A percentile compares a stretch with the other conserved stretches of the same genome.
Conservation (phyloP, 108 stramenopile genomes). For the Halocafeteria seosinensis region DNA sequence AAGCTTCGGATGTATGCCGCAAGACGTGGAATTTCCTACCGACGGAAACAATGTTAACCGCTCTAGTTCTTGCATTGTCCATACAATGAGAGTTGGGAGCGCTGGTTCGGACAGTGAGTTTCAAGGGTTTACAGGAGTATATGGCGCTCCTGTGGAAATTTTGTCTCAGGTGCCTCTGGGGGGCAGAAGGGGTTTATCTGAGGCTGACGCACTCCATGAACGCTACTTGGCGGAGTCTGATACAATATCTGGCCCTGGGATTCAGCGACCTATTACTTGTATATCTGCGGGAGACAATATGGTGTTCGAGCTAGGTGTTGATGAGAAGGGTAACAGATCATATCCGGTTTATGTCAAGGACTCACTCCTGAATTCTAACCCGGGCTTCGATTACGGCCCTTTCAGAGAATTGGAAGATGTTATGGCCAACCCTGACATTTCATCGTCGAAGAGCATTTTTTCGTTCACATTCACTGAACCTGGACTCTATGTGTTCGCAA, state of each 20-base stretch:
- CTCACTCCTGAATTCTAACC: constrained; percentile 40
- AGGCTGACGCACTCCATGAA: background rate
- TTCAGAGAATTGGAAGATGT: constrained; percentile 20
- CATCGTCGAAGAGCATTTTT: constrained; percentile 13
- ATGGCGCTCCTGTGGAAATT: background rate
- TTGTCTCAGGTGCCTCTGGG: background rate
- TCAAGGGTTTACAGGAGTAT: background rate
- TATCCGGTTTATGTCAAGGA: constrained; percentile 47
- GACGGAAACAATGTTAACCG: no score
- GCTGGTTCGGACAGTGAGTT: background rate
- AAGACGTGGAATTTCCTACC: no score
- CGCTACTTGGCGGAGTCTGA: no score
- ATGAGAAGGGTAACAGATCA: no score
- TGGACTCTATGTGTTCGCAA: constrained; percentile 36
- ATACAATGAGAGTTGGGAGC: background rate
- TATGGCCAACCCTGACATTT: background rate
- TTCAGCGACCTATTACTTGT: constrained; percentile 26
- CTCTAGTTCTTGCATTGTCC: no score
- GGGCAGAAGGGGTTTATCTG: background rate
- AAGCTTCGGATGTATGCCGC: no score
- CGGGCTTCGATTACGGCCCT: constrained; percentile 40
- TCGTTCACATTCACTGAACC: constrained; percentile 33
- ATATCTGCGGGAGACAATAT: constrained; percentile 29
- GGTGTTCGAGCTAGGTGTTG: constrained; percentile 19
- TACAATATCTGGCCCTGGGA: no score